Conservation (phyloP, 257 asterid species). For the Cynanchum wilfordii region DNA sequence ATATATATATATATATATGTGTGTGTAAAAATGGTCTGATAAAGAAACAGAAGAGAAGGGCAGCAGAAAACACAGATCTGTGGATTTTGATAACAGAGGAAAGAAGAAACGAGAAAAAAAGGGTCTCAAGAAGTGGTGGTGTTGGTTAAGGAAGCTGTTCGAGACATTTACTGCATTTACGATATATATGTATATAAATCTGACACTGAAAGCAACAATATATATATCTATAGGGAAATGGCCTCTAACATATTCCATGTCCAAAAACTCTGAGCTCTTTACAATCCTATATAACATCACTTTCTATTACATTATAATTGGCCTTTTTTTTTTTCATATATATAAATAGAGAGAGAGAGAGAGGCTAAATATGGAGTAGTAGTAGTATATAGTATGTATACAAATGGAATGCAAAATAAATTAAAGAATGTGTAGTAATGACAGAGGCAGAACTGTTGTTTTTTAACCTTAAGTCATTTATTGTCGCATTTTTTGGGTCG, state of each 20-base stretch:
- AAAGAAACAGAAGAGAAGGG: neutral
- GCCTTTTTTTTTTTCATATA: too few species aligned
- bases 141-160: neutral
- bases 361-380: too few species aligned
- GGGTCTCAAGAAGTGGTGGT: neutral
- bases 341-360: too few species aligned
- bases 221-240: neutral
- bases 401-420: conserved; percentile 10
- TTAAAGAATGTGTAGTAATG: conserved; percentile 10
- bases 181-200: neutral
- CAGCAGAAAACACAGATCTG: neutral
- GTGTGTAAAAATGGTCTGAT: neutral
- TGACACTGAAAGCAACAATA: conserved; percentile 9
- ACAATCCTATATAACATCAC: conserved; percentile 9
- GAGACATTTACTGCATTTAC: conserved; percentile 5
- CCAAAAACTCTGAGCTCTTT: too few species aligned
- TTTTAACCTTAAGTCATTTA: conserved; percentile 1
- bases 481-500: conserved; percentile 17
- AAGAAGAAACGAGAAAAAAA: neutral
- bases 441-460: neutral
- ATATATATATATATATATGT: too few species aligned
- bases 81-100: neutral
- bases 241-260: too few species aligned
- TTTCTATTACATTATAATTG: neutral
- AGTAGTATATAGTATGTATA: too few species aligned